phyloP scores from a whole-genome alignment of 495 filamentous ascomycete genomes.

The Penicillium roqueforti region DNA sequence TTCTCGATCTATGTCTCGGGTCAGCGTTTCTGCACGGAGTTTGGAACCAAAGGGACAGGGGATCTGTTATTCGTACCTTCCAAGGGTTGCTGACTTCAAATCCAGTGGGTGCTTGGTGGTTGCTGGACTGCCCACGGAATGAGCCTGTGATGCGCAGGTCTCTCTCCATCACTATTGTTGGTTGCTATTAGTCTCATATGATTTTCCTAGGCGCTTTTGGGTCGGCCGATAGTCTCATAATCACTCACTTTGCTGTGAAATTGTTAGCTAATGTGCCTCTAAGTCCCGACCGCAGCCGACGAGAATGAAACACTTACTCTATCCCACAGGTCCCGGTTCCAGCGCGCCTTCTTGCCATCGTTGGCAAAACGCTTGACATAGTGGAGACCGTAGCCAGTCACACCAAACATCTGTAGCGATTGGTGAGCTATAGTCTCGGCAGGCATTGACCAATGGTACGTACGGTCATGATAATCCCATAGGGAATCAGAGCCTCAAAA shows the following conservation, averaged over 20 bases:
- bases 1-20: constrained; percentile 33
- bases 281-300: constrained; percentile 34
- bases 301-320: constrained; percentile 54
- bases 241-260: constrained; percentile 68
- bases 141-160: constrained; percentile 85
- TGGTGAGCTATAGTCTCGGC: constrained; percentile 27
- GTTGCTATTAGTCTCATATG: constrained; percentile 14
- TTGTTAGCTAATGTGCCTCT: constrained; percentile 37
- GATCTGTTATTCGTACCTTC: constrained; percentile 56
- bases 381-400: constrained; percentile 71
- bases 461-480: constrained; percentile 84
- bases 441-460: constrained; percentile 34
- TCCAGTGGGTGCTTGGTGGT: constrained; percentile 69
- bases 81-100: constrained; percentile 96
- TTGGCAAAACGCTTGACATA: constrained; percentile 74
- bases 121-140: constrained; percentile 81
- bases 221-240: neutral
- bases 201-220: neutral
- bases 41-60: neutral
- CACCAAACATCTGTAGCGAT: constrained; percentile 76
- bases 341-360: constrained; percentile 79
- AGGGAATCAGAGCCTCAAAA: constrained; percentile 92
- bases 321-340: constrained; percentile 90
- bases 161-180: constrained; percentile 84
- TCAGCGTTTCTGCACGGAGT: constrained; percentile 11